Evolutionary conservation across 306 rosid species (phyloP), one percentile per base, ranked within the genome.

Genomic region (Pueraria montana): DNA sequence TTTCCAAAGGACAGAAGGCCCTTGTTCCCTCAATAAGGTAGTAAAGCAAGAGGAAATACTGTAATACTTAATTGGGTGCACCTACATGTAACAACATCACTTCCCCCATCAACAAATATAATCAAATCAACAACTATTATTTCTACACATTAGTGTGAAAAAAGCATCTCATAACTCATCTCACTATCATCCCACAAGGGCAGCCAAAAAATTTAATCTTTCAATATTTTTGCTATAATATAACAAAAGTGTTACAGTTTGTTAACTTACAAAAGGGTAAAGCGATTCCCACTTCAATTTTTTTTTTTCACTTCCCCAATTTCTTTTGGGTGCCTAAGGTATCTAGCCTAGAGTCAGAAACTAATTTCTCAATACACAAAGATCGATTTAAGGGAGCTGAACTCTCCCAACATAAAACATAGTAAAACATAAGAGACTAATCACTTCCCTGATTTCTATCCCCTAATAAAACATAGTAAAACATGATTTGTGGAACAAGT

Each of bases 1-100:
- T 85, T 86, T 87, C 92, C 89, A 89, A 3, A 89, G 84, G 21
- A 86, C 89, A 80, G 90, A 80, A 83, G 92, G 92, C 63, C 92
- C 92, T 77, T 89, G 92, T 65, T 89, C 92, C 81, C 85, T 85
- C 74, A 87, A 16, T 70, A 89, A 66, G 63, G 87, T 83, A 21
- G 83, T 85, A 75, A 89, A 89, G 79, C 89, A 89, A 0, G 89
- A 82, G 14, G 84, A 85, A 73, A 89, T 87, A 79, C 87, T 87
- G 63, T 77, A 56, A 83, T 89, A 87, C 79, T 87, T 89, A 59
- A 87, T 13, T 13, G 92, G 89, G 23, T 87, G 76, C 76, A 85
- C 92, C 92, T 89, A 77, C 82, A 89, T 45, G 78, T 61, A 69
- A 66, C 50, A 74, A 65, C n/a, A 73, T 56, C 45, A 46, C 38